Evolutionary conservation across 1,139 yeast species (phyloP).

Genomic region (Yamadazyma kanchanaburiensis): DNA sequence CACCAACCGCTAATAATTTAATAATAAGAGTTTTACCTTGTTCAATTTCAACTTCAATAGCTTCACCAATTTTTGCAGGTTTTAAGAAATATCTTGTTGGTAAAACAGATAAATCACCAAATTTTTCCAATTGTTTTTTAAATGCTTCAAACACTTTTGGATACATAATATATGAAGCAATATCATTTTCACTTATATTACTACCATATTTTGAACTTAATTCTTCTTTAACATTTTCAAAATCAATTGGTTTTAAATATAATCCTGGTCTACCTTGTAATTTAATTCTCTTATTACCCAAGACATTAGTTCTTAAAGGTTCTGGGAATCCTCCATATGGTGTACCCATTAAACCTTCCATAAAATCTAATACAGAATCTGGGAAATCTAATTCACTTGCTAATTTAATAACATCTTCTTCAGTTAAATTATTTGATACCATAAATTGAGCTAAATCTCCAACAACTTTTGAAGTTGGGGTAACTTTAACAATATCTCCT

Average conservation of each 20-base stretch:
- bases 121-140: conserved; percentile 69
- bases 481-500: conserved; percentile 96
- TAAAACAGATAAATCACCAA: conserved; percentile 88
- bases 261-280: conserved; percentile 89
- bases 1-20: conserved; percentile 91
- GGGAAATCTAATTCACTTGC: conserved; percentile 96
- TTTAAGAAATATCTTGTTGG: conserved; percentile 91
- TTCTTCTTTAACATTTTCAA: conserved; percentile 67
- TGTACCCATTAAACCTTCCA: conserved; percentile 98
- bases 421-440: conserved; percentile 88
- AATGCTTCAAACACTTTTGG: conserved; percentile 94
- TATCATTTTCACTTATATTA: conserved; percentile 73
- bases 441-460: conserved; percentile 98
- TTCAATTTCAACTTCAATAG: conserved; percentile 84
- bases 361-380: conserved; percentile 93
- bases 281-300: conserved; percentile 83
- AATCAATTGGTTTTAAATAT: conserved; percentile 77
- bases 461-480: conserved; percentile 98
- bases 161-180: conserved; percentile 95
- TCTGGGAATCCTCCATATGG: conserved; percentile 99
- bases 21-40: conserved; percentile 92
- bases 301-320: conserved; percentile 87
- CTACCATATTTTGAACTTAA: conserved; percentile 61
- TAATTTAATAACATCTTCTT: conserved; percentile 81
- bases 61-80: conserved; percentile 85